Conservation (phyloP, 345 rosid species). For the Theobroma cacao region DNA sequence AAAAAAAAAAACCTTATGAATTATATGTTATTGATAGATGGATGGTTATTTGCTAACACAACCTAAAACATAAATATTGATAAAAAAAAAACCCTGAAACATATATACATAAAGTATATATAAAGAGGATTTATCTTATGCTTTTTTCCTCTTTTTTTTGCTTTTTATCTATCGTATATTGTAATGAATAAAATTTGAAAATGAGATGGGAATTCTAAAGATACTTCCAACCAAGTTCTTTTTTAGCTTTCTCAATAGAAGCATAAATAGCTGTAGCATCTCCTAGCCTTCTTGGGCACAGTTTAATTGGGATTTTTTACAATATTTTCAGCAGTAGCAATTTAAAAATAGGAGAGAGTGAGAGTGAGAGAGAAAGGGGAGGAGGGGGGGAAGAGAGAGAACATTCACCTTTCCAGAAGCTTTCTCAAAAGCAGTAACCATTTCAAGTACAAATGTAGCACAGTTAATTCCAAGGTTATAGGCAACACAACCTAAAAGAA, state of each 20-base stretch:
- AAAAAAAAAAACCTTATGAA: too few species aligned
- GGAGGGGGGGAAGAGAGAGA: neutral
- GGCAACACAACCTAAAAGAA: slow-evolving; percentile 65
- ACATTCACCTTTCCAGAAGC: slow-evolving; percentile 78
- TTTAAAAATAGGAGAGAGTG: neutral
- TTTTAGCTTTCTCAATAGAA: slow-evolving; percentile 67
- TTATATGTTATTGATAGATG: neutral
- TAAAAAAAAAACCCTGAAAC: neutral
- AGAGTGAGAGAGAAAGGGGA: neutral
- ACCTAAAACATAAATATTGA: too few species aligned
- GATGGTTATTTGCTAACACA: neutral
- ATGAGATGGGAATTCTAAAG: slow-evolving; percentile 17
- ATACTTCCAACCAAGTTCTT: slow-evolving; percentile 93
- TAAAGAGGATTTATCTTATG: too few species aligned
- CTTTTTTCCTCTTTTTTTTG: too few species aligned
- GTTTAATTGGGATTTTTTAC: slow-evolving; percentile 82
- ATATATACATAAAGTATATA: neutral
- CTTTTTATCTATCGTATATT: neutral
- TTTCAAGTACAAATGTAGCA: slow-evolving; percentile 88
- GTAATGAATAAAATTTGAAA: neutral
- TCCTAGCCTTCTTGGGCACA: slow-evolving; percentile 85
- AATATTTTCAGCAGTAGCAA: slow-evolving; percentile 7
- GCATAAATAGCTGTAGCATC: slow-evolving; percentile 93
- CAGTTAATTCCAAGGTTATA: slow-evolving; percentile 86
- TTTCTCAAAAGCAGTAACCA: slow-evolving; percentile 92